A percentile compares a stretch with the other conserved stretches of the same genome.
These are phyloP conservation scores for Phytophthora tubulina DNA, from an alignment of 352 stramenopile species.

Conservation along the genomic window DNA sequence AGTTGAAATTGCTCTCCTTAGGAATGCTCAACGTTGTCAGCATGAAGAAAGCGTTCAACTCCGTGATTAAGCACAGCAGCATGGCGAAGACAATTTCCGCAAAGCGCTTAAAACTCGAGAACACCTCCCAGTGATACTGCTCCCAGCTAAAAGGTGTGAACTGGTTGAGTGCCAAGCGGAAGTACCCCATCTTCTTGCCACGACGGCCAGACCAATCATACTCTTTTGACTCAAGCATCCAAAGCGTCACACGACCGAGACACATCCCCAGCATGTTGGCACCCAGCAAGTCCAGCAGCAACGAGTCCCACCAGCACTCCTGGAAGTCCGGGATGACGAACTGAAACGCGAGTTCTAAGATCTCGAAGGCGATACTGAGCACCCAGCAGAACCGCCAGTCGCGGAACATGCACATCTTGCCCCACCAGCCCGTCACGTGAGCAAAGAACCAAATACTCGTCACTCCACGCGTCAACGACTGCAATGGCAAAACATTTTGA, in stretches of 20 bases:
- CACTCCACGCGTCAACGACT: constrained; percentile 74
- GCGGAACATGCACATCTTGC: constrained; percentile 95
- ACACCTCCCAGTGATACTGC: constrained; percentile 93
- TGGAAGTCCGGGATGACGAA: constrained; percentile 94
- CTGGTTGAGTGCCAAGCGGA: constrained; percentile 81
- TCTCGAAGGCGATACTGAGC: constrained; percentile 91
- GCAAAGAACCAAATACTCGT: constrained; percentile 89
- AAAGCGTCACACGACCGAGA: constrained; percentile 75
- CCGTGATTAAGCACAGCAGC: constrained; percentile 85
- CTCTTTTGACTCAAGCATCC: constrained; percentile 86
- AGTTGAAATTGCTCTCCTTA: constrained; percentile 90
- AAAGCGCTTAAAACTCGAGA: constrained; percentile 92
- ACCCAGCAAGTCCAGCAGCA: constrained; percentile 92
- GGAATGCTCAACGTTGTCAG: constrained; percentile 89
- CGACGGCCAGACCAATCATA: constrained; percentile 92
- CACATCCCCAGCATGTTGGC: constrained; percentile 94
- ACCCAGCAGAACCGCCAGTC: constrained; percentile 95
- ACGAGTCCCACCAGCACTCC: constrained; percentile 95
- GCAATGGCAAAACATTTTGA: constrained; percentile 2
- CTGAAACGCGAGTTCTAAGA: constrained; percentile 89
- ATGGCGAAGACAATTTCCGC: constrained; percentile 85
- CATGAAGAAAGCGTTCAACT: constrained; percentile 96
- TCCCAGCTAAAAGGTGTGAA: constrained; percentile 92
- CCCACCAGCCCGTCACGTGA: constrained; percentile 90
- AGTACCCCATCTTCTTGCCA: constrained; percentile 71